Evolutionary conservation across 371 early-diverging fungal genomes (phyloP).

Genomic region (Circinella umbellata): DNA sequence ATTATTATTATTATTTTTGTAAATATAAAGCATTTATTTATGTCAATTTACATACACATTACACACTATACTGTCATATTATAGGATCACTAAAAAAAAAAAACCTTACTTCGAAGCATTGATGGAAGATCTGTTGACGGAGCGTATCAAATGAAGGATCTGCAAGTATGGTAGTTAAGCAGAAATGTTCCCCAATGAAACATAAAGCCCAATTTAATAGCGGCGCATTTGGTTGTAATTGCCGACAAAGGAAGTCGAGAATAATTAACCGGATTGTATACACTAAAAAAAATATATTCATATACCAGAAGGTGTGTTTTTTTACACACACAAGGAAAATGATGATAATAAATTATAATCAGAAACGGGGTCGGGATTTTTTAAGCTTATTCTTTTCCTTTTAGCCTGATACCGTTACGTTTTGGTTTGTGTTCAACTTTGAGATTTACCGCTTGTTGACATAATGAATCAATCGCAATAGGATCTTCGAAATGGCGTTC

Average conservation of each 20-base stretch:
- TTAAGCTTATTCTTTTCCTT: neutral
- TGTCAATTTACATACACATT: neutral
- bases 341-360: too few relatives aligned
- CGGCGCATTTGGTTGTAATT: conserved; percentile 10
- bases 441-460: neutral
- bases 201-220: conserved; percentile 12
- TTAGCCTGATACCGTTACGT: neutral
- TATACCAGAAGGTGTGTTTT: too few relatives aligned
- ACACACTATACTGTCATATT: neutral
- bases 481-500: neutral
- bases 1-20: too few relatives aligned
- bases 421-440: conserved; percentile 2
- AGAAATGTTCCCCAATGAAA: conserved; percentile 12
- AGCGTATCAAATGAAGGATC: neutral
- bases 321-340: too few relatives aligned
- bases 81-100: too few relatives aligned
- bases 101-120: conserved; percentile 20
- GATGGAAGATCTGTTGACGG: conserved; percentile 17
- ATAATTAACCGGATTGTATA: conserved; percentile 3
- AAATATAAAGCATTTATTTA: neutral
- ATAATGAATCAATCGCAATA: neutral
- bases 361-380: neutral
- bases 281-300: neutral
- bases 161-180: neutral
- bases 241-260: neutral